phyloP scores from a whole-genome alignment of 331 rosid genomes.

The Dryas integrifolia region DNA sequence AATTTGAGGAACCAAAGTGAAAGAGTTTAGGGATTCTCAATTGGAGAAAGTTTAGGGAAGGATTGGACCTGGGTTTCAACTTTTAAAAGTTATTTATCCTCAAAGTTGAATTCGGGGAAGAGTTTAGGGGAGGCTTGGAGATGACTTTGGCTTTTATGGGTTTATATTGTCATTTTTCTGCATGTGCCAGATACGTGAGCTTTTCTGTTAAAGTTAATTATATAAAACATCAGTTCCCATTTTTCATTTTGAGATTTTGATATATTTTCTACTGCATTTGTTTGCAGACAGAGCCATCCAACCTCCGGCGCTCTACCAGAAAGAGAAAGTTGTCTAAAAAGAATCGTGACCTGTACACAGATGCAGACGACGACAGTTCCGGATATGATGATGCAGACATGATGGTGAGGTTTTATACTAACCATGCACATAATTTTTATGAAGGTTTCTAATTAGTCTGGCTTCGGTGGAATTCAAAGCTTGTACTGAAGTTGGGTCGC shows the following conservation, averaged over 20 bases:
- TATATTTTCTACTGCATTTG: slow-evolving; percentile 16
- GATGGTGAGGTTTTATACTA: slow-evolving; percentile 61
- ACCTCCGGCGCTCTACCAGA: slow-evolving; percentile 82
- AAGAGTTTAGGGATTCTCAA: not conserved
- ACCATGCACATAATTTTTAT: slow-evolving; percentile 4
- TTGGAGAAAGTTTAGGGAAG: not conserved
- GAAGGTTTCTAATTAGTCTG: slow-evolving; percentile 19
- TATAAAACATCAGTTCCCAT: not conserved
- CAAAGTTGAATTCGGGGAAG: not conserved
- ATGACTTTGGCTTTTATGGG: not conserved
- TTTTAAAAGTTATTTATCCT: not conserved
- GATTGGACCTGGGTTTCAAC: not conserved
- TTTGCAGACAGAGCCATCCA: slow-evolving; percentile 52
- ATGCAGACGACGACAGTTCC: slow-evolving; percentile 45
- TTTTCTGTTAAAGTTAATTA: too few relatives aligned
- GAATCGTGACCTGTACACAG: slow-evolving; percentile 43
- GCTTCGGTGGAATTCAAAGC: slow-evolving; percentile 7
- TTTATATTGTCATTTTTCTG: not conserved
- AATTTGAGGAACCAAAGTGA: too few relatives aligned
- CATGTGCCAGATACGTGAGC: too few relatives aligned
- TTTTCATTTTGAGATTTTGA: not conserved
- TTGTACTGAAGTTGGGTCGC: slow-evolving; percentile 27
- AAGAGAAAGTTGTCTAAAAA: slow-evolving; percentile 54
- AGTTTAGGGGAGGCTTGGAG: not conserved
- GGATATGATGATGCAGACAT: slow-evolving; percentile 71